Evolutionary conservation across 208 protist species (phyloP).

Genomic region (Wallacemonas sp.): DNA sequence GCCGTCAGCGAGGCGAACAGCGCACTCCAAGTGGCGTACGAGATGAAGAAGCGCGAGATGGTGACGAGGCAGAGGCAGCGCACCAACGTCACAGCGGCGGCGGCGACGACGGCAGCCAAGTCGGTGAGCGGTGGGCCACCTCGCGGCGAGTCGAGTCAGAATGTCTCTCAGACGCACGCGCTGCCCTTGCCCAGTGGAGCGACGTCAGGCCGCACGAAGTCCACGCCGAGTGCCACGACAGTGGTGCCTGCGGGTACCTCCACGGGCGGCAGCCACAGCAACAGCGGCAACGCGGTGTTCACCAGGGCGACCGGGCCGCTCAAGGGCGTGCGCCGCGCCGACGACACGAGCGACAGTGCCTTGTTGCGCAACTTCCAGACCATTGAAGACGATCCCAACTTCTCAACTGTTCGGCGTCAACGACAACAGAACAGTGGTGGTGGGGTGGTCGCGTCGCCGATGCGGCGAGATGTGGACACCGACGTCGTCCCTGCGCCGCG

Average conservation of each 20-base stretch:
- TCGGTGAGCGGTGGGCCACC: too few species aligned
- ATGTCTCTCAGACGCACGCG: too few species aligned
- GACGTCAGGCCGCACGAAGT: too few species aligned
- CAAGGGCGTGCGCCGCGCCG: neutral
- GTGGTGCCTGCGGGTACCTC: too few species aligned
- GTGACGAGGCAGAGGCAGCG: neutral
- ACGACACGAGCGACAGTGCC: slow-evolving; percentile 9
- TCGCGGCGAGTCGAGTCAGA: too few species aligned
- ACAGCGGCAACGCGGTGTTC: too few species aligned
- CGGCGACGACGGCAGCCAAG: neutral
- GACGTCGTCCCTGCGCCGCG: too few species aligned
- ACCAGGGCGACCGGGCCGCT: neutral
- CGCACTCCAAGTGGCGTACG: neutral
- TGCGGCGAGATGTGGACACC: too few species aligned
- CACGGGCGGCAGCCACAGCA: too few species aligned
- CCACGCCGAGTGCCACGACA: too few species aligned
- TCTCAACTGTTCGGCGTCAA: slow-evolving; percentile 3
- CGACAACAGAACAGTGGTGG: neutral
- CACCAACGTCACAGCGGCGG: neutral
- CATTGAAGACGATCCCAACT: slow-evolving; percentile 18
- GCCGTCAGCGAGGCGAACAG: neutral
- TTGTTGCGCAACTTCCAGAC: slow-evolving; percentile 7
- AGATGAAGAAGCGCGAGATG: neutral
- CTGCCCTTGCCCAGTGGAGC: too few species aligned
- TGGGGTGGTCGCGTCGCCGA: neutral